Conservation (phyloP, 2,329 filamentous ascomycete species). For the Fusarium temperatum region DNA sequence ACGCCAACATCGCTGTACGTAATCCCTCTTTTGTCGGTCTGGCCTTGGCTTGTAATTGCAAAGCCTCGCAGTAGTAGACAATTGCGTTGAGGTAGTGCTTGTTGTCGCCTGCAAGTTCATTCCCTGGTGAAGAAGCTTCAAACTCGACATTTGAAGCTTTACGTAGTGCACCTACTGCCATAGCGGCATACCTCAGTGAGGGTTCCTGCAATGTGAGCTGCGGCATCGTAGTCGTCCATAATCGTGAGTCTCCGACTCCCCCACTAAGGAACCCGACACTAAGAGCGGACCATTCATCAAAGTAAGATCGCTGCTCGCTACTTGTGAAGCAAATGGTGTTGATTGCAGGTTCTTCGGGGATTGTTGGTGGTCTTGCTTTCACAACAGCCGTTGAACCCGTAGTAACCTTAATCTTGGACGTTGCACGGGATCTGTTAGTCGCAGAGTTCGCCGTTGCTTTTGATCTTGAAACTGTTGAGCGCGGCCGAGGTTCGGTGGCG, state of each 20-base stretch:
- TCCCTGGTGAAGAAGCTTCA: conserved; percentile 22
- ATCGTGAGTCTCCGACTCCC: conserved; percentile 44
- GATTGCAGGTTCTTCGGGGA: conserved; percentile 46
- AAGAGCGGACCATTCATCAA: conserved; percentile 50
- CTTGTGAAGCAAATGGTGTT: conserved; percentile 49
- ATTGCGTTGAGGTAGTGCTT: conserved; percentile 53
- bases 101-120: conserved; percentile 42
- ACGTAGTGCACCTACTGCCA: conserved; percentile 52
- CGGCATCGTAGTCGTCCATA: conserved; percentile 54
- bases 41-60: conserved; percentile 52
- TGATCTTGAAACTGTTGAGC: conserved; percentile 12
- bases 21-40: conserved; percentile 49
- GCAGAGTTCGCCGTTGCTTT: not conserved
- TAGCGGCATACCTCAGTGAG: conserved; percentile 51
- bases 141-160: conserved; percentile 44
- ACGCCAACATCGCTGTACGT: conserved; percentile 51
- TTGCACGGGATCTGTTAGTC: conserved; percentile 6
- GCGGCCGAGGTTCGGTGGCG: conserved; percentile 11
- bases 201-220: conserved; percentile 51
- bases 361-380: conserved; percentile 43
- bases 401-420: conserved; percentile 24
- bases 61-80: conserved; percentile 52
- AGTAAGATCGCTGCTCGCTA: conserved; percentile 49
- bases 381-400: conserved; percentile 39
- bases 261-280: conserved; percentile 50